Evolutionary conservation across 2,329 filamentous ascomycete genomes (phyloP).

Genomic region (Teratosphaeria zuluensis): DNA sequence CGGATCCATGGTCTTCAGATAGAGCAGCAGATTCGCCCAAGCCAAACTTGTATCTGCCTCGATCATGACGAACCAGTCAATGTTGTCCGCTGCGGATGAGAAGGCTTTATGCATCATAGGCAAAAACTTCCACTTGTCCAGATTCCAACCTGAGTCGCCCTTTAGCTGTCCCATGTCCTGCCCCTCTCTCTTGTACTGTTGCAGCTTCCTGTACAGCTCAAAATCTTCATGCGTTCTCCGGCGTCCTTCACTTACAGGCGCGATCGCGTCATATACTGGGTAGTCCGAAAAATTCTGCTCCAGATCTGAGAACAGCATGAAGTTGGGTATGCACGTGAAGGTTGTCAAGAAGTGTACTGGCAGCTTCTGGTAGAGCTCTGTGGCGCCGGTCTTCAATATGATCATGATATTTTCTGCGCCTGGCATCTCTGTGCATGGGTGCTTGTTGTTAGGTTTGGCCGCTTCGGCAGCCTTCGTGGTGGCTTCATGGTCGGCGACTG

Average conservation of each 20-base stretch:
- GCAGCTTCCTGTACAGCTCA: slow-evolving; percentile 23
- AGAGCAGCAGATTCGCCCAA: slow-evolving; percentile 39
- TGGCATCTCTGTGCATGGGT: slow-evolving; percentile 1
- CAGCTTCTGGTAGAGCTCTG: slow-evolving; percentile 47
- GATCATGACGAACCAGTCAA: slow-evolving; percentile 48
- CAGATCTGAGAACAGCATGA: slow-evolving; percentile 44
- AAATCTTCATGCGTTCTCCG: slow-evolving; percentile 24
- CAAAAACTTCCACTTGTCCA: slow-evolving; percentile 51
- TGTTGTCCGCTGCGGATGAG: slow-evolving; percentile 33
- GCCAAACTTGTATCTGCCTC: slow-evolving; percentile 46
- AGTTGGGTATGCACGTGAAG: slow-evolving; percentile 38
- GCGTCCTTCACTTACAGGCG: slow-evolving; percentile 17
- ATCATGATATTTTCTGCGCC: slow-evolving; percentile 40
- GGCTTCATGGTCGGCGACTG: neutral
- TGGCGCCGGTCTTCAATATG: slow-evolving; percentile 50
- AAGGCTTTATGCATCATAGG: slow-evolving; percentile 46
- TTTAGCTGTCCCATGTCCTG: slow-evolving; percentile 23
- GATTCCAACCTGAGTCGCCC: slow-evolving; percentile 37
- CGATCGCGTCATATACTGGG: slow-evolving; percentile 25
- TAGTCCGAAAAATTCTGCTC: slow-evolving; percentile 37
- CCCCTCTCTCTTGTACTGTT: slow-evolving; percentile 21
- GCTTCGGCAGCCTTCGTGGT: neutral
- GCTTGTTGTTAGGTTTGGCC: neutral
- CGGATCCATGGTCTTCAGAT: slow-evolving; percentile 41
- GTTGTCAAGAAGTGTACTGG: slow-evolving; percentile 47